Percentiles rank a stretch among this genome's conserved stretches.
Evolutionary conservation across 352 stramenopile species (phyloP).

Genomic region (Phytophthora cryptogea): DNA sequence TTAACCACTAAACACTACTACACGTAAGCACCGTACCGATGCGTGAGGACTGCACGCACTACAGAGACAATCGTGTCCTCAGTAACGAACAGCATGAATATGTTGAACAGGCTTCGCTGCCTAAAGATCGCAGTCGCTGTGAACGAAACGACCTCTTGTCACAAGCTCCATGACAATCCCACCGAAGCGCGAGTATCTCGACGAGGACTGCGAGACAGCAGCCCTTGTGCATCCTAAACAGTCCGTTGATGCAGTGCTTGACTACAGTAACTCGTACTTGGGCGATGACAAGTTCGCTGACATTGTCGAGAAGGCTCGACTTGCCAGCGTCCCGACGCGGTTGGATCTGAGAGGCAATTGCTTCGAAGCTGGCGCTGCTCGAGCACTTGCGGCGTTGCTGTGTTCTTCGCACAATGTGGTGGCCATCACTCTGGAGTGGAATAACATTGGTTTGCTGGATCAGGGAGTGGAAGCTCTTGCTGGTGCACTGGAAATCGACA

Average conservation of each 20-base stretch:
- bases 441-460: slow-evolving; percentile 81
- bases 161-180: slow-evolving; percentile 20
- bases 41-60: background rate
- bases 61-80: slow-evolving; percentile 15
- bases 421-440: slow-evolving; percentile 81
- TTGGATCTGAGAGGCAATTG: slow-evolving; percentile 80
- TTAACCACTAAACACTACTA: too few relatives aligned
- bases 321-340: slow-evolving; percentile 41
- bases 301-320: slow-evolving; percentile 53
- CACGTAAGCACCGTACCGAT: background rate
- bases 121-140: slow-evolving; percentile 12
- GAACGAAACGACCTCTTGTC: slow-evolving; percentile 17
- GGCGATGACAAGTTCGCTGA: slow-evolving; percentile 70
- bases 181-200: slow-evolving; percentile 16
- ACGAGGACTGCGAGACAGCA: slow-evolving; percentile 10
- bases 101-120: slow-evolving; percentile 4
- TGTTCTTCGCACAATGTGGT: slow-evolving; percentile 56
- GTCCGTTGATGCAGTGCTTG: slow-evolving; percentile 35
- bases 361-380: slow-evolving; percentile 64
- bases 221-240: slow-evolving; percentile 13
- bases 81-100: slow-evolving; percentile 9
- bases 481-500: slow-evolving; percentile 63
- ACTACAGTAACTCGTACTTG: slow-evolving; percentile 79
- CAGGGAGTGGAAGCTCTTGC: slow-evolving; percentile 71
- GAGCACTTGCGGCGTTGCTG: slow-evolving; percentile 56